Evolutionary conservation across 1,139 yeast species (phyloP).

Genomic region (Kluyveromyces marxianus): DNA sequence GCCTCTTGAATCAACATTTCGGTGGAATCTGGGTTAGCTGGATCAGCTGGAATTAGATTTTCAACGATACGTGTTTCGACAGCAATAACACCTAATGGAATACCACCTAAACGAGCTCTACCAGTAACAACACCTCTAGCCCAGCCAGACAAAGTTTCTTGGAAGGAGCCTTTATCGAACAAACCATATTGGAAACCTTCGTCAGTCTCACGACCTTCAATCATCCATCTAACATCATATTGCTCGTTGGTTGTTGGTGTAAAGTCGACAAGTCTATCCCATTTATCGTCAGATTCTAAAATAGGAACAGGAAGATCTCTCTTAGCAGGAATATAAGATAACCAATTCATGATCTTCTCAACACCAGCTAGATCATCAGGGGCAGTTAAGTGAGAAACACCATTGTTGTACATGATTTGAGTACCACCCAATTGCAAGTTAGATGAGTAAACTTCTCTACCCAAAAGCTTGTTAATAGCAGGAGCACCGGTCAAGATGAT

Average conservation of each 20-base stretch:
- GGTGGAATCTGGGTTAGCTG: constrained; percentile 92
- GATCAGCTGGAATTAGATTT: constrained; percentile 91
- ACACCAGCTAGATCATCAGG: constrained; percentile 95
- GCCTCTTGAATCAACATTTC: constrained; percentile 88
- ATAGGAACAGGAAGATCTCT: constrained; percentile 90
- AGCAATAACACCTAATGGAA: constrained; percentile 95
- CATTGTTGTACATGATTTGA: constrained; percentile 95
- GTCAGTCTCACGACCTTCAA: constrained; percentile 67
- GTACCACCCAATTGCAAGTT: constrained; percentile 98
- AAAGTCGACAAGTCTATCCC: constrained; percentile 92
- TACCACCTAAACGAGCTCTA: constrained; percentile 97
- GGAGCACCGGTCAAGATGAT: constrained; percentile 98
- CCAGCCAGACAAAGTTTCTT: constrained; percentile 97
- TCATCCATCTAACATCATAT: constrained; percentile 93
- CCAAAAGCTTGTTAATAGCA: constrained; percentile 90
- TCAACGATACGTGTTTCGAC: constrained; percentile 90
- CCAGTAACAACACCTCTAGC: constrained; percentile 98
- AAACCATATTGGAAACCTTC: constrained; percentile 79
- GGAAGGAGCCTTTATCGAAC: constrained; percentile 88
- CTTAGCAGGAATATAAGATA: constrained; percentile 90
- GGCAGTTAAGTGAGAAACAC: constrained; percentile 96
- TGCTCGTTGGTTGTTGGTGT: constrained; percentile 65
- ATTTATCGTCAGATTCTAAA: constrained; percentile 67
- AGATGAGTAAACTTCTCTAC: constrained; percentile 94
- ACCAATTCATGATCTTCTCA: constrained; percentile 89